Percentiles rank a stretch among this genome's conserved stretches.
Evolutionary conservation across 179 eudicot genomes (phyloP).

Genomic region (Camellia oleifera): DNA sequence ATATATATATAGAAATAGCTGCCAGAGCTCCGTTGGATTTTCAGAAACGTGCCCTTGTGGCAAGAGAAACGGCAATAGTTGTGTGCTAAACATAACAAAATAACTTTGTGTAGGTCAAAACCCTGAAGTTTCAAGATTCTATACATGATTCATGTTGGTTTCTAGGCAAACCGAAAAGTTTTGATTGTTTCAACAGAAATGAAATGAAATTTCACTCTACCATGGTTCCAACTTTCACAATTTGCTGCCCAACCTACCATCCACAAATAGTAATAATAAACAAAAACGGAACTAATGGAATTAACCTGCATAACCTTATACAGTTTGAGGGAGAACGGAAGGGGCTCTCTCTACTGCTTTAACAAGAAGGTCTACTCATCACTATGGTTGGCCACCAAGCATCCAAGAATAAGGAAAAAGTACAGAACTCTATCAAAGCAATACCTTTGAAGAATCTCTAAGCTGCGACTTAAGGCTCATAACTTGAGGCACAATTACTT

Average conservation of each 20-base stretch:
- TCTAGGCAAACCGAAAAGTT: no score
- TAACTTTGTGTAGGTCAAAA: no score
- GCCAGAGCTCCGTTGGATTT: no score
- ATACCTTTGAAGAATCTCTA: conserved; percentile 90
- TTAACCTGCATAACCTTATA: not conserved
- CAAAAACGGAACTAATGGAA: no score
- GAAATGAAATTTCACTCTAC: no score
- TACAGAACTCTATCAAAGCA: not conserved
- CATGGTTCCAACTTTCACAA: not conserved
- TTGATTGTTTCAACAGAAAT: no score
- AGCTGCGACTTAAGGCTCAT: conserved; percentile 85
- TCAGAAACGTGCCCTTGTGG: no score
- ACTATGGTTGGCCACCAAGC: not conserved
- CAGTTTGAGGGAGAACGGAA: not conserved
- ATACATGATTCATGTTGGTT: no score
- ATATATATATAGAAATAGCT: no score
- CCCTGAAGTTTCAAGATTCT: no score
- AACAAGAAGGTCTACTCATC: not conserved
- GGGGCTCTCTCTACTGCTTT: not conserved
- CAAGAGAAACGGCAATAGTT: no score
- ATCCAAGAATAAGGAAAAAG: conserved; percentile 10
- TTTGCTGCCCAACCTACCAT: not conserved
- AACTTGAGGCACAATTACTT: conserved; percentile 86
- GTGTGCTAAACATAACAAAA: no score
- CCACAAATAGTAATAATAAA: not conserved